Percentiles rank a stretch among this genome's conserved stretches.
Conservation (phyloP, 768 basidiomycete genomes). For the Suillus subluteus region DNA sequence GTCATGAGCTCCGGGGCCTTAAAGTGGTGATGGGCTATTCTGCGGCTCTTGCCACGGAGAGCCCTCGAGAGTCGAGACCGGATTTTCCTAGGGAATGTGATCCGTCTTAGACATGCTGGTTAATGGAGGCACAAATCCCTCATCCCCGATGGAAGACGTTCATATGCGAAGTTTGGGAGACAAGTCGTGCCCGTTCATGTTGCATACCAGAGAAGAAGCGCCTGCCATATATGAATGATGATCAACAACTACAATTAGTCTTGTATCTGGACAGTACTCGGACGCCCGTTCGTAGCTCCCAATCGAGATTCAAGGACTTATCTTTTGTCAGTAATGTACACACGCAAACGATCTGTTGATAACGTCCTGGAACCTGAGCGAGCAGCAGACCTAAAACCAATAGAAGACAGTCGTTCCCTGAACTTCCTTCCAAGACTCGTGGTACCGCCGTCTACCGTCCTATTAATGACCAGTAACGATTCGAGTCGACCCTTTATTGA, state of each 20-base stretch:
- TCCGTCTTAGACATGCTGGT: not conserved
- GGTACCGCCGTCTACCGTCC: not conserved
- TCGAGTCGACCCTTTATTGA: not conserved
- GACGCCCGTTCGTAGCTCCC: not conserved
- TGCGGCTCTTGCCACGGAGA: not conserved
- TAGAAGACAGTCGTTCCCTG: not conserved
- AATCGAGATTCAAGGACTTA: not conserved
- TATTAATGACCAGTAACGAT: not conserved
- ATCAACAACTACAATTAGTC: not conserved
- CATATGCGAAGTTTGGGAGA: not conserved
- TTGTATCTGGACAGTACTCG: not conserved
- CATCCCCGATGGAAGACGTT: not conserved
- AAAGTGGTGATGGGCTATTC: not conserved
- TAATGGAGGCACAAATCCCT: not conserved
- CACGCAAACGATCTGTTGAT: not conserved
- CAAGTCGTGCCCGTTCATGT: not conserved
- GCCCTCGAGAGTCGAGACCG: not conserved
- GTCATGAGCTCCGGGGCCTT: not conserved
- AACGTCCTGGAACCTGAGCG: not conserved
- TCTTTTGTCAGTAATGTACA: not conserved
- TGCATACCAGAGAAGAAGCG: not conserved
- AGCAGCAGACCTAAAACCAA: not conserved
- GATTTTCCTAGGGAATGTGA: not conserved
- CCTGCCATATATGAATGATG: not conserved
- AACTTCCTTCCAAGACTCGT: not conserved